phyloP scores from a whole-genome alignment of 1,139 yeast species.

The Debaryomyces sp. region DNA sequence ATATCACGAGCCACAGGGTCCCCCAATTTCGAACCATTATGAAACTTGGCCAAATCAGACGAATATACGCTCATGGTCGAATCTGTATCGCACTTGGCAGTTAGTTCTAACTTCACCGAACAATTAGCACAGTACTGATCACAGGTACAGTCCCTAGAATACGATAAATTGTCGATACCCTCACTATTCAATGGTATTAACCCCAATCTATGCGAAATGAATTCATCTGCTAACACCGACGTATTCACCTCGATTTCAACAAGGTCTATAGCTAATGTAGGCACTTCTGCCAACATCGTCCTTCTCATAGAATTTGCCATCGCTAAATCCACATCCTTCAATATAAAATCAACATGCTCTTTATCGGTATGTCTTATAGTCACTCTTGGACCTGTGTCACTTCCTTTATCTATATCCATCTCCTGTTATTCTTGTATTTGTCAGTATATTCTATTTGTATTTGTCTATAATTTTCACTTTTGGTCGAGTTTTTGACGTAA shows the following conservation, averaged over 20 bases:
- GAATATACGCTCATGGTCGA: conserved; percentile 90
- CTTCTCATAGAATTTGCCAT: conserved; percentile 92
- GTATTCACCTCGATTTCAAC: conserved; percentile 95
- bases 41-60: conserved; percentile 67
- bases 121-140: conserved; percentile 97
- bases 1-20: conserved; percentile 83
- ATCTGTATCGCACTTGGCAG: conserved; percentile 88
- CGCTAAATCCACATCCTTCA: conserved; percentile 85
- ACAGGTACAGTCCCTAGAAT: conserved; percentile 95
- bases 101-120: conserved; percentile 81
- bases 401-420: conserved; percentile 44
- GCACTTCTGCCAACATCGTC: conserved; percentile 93
- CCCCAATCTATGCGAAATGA: conserved; percentile 90
- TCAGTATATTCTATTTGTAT: background rate
- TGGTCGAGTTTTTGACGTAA: conserved; percentile 2
- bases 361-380: conserved; percentile 84
- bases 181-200: conserved; percentile 84
- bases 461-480: conserved; percentile 5
- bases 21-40: conserved; percentile 60
- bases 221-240: conserved; percentile 95
- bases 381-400: conserved; percentile 64
- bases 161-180: conserved; percentile 76
- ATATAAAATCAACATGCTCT: conserved; percentile 88
- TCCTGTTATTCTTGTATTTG: conserved; percentile 8
- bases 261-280: conserved; percentile 92